Base-by-base conservation (phyloP, 2,329 filamentous ascomycete genomes). In the Fusarium sp. region DNA sequence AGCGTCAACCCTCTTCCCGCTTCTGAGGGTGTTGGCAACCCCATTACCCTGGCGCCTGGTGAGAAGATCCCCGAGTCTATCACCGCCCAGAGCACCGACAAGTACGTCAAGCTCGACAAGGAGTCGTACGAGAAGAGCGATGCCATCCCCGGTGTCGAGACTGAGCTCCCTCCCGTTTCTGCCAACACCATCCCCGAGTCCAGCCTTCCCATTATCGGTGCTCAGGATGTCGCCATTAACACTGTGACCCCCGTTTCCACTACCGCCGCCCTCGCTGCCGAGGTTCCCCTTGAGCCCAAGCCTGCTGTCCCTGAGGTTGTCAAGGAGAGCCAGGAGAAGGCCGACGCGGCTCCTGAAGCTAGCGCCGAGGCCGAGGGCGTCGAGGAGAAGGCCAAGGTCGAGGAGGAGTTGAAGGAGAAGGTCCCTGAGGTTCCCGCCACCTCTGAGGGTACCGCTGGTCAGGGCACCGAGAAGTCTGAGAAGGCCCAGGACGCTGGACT, bases 101-200 rank as follows among this genome's bases (percentile, higher is more conserved):
- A 83, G 65, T 90, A 93, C 55, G 86, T 97, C 75, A 88, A 90
- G 75, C 86, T 92, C 18, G 94, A 97, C 78, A 87, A 93, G 79
- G 92, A 89, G 72, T 95, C 93, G 1, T 98, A 97, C 80, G 91
- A 96, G 79, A 92, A 92, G 79, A 89, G 90, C 69, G 91, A 91
- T 75, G 86, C 89, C 62, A 79, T 89, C 42, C 84, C 85, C 55
- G 86, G 85, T 70, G 74, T 82, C 58, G 79, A 81, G 70, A 81
- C 84, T 53, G 80, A 83, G 61, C 77, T 90, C 34, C 87, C 88
- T 29, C 83, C 85, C 9, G 80, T 90, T 61, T 83, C 86, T 49
- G 85, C 83, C 67, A 89, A 85, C 79, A 83, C 92, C 78, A 93
- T 96, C 69, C 93, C 93, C 16, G 93, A 96, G 81, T 95, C 92